Conservation (phyloP, 2,329 filamentous ascomycete species). For the Epichloe sp. region DNA sequence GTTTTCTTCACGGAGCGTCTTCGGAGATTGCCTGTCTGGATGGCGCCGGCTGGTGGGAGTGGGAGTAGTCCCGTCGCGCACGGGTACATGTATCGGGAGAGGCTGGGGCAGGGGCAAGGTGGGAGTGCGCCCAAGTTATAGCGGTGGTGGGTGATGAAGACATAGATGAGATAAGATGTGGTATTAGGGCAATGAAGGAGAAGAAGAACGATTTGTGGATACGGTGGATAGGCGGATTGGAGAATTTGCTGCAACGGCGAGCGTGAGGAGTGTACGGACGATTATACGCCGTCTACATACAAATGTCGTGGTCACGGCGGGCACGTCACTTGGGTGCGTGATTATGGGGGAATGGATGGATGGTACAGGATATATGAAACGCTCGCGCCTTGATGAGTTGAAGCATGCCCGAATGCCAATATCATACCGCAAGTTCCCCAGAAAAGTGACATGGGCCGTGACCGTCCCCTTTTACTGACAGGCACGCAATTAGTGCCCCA, state of each 20-base stretch:
- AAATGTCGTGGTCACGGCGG: not conserved
- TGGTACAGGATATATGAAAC: not conserved
- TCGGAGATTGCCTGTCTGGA: conserved; percentile 36
- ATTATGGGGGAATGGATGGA: not conserved
- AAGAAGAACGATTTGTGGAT: not conserved
- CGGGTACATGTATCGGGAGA: conserved; percentile 46
- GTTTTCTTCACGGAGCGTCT: conserved; percentile 62
- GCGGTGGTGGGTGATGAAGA: conserved; percentile 15
- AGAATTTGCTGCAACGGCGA: too few relatives aligned
- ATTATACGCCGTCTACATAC: too few relatives aligned
- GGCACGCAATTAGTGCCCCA: not conserved
- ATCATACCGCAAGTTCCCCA: not conserved
- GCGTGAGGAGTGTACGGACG: too few relatives aligned
- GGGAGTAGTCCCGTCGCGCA: conserved; percentile 38
- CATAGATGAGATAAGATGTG: not conserved
- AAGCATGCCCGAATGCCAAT: not conserved
- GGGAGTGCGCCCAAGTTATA: not conserved
- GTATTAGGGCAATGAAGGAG: not conserved
- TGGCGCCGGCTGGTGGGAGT: conserved; percentile 7
- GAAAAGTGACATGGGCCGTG: not conserved
- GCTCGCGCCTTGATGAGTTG: not conserved
- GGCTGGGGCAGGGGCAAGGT: not conserved
- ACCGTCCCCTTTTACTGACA: not conserved
- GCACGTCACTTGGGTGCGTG: not conserved
- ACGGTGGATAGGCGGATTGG: not conserved